These are phyloP conservation scores for Apophysomyces variabilis DNA, from an alignment of 371 early-diverging fungal genomes.

Conservation along the genomic window DNA sequence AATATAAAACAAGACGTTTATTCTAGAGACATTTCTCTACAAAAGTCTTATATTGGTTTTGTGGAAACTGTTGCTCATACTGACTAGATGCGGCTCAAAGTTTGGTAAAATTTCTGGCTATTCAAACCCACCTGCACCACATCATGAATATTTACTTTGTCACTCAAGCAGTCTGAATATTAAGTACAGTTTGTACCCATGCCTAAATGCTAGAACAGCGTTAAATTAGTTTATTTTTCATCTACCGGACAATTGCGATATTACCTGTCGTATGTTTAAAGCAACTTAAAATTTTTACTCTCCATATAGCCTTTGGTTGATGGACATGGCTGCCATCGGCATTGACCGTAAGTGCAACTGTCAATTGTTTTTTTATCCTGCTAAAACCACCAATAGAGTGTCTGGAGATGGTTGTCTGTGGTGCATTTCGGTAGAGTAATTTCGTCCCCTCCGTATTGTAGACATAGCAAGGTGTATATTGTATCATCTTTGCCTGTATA, in stretches of 20 bases:
- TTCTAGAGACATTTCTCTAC: not conserved
- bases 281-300: not conserved
- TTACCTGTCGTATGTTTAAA: not conserved
- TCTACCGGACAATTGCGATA: no score
- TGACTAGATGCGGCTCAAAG: no score
- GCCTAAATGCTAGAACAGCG: no score
- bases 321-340: not conserved
- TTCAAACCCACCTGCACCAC: not conserved
- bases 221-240: no score
- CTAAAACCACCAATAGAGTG: not conserved
- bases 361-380: conserved; percentile 2
- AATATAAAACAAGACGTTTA: not conserved
- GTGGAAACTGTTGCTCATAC: no score
- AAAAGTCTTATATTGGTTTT: no score
- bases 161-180: no score
- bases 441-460: conserved; percentile 4
- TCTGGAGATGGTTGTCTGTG: not conserved
- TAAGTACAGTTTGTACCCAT: no score
- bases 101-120: not conserved
- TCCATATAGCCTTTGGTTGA: not conserved
- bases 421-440: conserved; percentile 2
- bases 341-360: conserved; percentile 12
- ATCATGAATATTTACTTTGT: not conserved
- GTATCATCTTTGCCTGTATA: no score
- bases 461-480: not conserved